These are phyloP conservation scores for Gynochthodes officinalis DNA, from an alignment of 257 asterid genomes.

Conservation along the genomic window DNA sequence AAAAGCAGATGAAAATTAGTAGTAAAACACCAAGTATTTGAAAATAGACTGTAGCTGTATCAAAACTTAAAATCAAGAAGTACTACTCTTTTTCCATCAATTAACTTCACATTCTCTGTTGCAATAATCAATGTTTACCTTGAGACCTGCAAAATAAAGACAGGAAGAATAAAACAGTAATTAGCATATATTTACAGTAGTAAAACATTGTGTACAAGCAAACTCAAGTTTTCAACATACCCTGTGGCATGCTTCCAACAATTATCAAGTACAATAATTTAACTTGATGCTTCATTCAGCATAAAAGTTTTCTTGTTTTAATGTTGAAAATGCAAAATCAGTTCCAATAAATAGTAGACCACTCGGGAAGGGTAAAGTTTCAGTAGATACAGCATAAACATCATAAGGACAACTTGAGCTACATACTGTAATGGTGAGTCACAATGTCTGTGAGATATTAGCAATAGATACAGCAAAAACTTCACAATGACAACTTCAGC, in stretches of 20 bases:
- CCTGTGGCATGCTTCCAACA: not conserved
- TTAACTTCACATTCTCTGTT: slow-evolving; percentile 28
- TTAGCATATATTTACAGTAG: not conserved
- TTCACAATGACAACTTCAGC: too few species aligned
- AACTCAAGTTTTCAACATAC: not conserved
- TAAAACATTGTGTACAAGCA: not conserved
- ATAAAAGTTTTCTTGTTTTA: not conserved
- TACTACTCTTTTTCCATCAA: slow-evolving; percentile 36
- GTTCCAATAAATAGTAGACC: not conserved
- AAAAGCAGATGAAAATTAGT: not conserved
- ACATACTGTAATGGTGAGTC: too few species aligned
- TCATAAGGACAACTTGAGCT: not conserved
- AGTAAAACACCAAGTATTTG: not conserved
- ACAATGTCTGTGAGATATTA: too few species aligned
- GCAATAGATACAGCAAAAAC: too few species aligned
- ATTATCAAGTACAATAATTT: not conserved
- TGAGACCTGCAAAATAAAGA: slow-evolving; percentile 64
- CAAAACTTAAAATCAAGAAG: slow-evolving; percentile 4
- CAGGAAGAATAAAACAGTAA: slow-evolving; percentile 13
- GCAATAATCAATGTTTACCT: slow-evolving; percentile 48
- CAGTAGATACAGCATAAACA: slow-evolving; percentile 22
- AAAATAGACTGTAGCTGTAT: not conserved
- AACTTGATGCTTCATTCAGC: not conserved
- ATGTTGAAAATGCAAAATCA: not conserved
- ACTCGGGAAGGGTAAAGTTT: not conserved